Conservation (phyloP, 768 basidiomycete species). For the Naematelia encephala region DNA sequence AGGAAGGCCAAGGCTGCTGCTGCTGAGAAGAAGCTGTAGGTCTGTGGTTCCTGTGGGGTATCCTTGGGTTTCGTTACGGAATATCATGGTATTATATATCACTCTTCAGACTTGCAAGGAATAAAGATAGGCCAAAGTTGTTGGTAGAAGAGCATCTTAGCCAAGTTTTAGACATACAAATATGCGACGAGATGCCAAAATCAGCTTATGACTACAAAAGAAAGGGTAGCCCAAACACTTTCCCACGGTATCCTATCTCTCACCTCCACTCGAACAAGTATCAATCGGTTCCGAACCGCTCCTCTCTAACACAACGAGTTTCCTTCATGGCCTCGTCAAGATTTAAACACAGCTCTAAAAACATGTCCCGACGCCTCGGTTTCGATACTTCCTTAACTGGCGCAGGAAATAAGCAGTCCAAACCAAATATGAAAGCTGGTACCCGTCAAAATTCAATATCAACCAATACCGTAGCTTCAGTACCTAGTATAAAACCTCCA, state of each 20-base stretch:
- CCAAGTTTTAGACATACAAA: too few species aligned
- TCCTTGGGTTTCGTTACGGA: too few species aligned
- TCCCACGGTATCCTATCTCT: not conserved
- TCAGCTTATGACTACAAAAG: too few species aligned
- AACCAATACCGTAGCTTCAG: not conserved
- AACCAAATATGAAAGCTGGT: not conserved
- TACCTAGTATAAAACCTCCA: not conserved
- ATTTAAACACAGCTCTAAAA: too few species aligned
- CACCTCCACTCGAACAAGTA: not conserved
- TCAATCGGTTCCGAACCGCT: not conserved
- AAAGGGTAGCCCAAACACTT: too few species aligned
- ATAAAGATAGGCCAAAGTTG: too few species aligned
- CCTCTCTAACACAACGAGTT: too few species aligned
- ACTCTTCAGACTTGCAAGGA: too few species aligned
- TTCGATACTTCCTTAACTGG: slow-evolving; percentile 24
- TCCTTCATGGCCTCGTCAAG: too few species aligned
- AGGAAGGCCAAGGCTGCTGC: not conserved
- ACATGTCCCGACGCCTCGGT: slow-evolving; percentile 25
- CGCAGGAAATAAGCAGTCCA: not conserved
- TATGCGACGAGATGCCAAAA: too few species aligned
- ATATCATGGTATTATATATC: not conserved
- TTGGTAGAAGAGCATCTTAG: too few species aligned
- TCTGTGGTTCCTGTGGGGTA: not conserved
- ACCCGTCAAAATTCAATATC: not conserved
- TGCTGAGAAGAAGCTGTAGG: not conserved